Evolutionary conservation across 495 filamentous ascomycete species (phyloP).

Genomic region (Darksidea phi): DNA sequence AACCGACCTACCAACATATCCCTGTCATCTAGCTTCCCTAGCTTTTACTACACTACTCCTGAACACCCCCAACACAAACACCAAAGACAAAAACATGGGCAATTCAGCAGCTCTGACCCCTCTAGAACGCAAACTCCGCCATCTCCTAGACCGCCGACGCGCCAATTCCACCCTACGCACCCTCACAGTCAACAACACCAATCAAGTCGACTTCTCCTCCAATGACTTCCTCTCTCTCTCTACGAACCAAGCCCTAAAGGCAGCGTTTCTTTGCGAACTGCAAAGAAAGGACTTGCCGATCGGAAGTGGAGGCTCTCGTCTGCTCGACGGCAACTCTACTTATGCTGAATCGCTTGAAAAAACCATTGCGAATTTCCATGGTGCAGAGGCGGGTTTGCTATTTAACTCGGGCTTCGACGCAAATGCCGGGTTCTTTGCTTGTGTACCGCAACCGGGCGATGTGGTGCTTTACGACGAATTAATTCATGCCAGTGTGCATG

Average conservation of each 20-base stretch:
- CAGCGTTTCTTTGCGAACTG: constrained; percentile 48
- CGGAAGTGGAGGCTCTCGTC: constrained; percentile 60
- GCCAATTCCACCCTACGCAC: constrained; percentile 50
- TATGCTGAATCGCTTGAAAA: constrained; percentile 64
- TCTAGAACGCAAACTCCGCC: constrained; percentile 42
- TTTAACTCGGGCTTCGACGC: constrained; percentile 80
- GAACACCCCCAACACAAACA: no score
- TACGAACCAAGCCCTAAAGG: constrained; percentile 44
- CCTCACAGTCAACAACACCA: constrained; percentile 46
- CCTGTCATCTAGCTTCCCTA: no score
- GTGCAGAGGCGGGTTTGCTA: constrained; percentile 62
- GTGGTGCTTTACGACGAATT: constrained; percentile 69
- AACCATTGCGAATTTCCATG: constrained; percentile 64
- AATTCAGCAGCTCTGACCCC: neutral
- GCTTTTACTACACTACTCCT: no score
- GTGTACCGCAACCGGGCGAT: constrained; percentile 68
- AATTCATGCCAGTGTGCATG: constrained; percentile 75
- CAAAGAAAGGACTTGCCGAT: constrained; percentile 38
- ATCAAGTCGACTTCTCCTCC: constrained; percentile 59
- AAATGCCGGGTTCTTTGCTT: constrained; percentile 66
- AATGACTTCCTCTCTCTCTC: constrained; percentile 64
- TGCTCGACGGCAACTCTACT: constrained; percentile 67
- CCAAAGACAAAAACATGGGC: no score
- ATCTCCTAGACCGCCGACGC: constrained; percentile 46
- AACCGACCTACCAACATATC: no score